A percentile compares a stretch with the other conserved stretches of the same genome.
phyloP scores from a whole-genome alignment of 78 protist species.

The Abeoforma whisleri region DNA sequence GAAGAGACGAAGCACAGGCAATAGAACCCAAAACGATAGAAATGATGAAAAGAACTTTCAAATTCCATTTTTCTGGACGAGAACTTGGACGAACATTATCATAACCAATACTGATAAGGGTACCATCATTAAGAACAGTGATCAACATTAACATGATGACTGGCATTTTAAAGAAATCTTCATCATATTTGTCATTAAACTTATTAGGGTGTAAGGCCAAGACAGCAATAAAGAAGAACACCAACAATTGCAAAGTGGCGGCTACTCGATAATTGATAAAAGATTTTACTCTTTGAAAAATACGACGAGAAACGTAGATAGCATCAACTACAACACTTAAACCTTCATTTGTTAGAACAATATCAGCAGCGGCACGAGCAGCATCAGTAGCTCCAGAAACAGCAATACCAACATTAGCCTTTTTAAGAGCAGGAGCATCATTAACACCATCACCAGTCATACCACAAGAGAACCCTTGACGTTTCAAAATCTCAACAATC shows the following conservation, averaged over 20 bases:
- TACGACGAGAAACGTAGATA: conserved; percentile 55
- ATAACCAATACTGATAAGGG: conserved; percentile 62
- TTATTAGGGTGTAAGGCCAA: conserved; percentile 10
- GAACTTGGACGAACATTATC: conserved; percentile 60
- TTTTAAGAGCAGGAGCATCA: conserved; percentile 92
- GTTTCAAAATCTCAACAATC: conserved; percentile 63
- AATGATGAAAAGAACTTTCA: conserved; percentile 42
- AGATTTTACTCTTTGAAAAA: conserved; percentile 72
- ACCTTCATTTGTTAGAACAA: conserved; percentile 70
- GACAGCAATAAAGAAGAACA: conserved; percentile 3
- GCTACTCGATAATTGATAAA: conserved; percentile 61
- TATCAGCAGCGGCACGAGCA: conserved; percentile 79
- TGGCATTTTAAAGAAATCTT: conserved; percentile 58
- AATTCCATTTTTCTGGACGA: conserved; percentile 65
- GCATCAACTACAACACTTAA: conserved; percentile 71
- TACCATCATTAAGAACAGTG: conserved; percentile 74
- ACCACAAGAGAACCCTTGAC: conserved; percentile 60
- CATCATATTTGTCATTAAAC: neutral
- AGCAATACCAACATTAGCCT: conserved; percentile 77
- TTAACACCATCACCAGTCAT: conserved; percentile 95
- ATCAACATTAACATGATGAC: conserved; percentile 61
- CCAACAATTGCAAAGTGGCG: conserved; percentile 17
- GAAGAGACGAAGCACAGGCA: conserved; percentile 17
- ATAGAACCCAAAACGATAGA: conserved; percentile 36
- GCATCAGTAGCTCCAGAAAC: conserved; percentile 69